These are phyloP conservation scores for Naematelia encephala DNA, from an alignment of 768 basidiomycete genomes.

Conservation along the genomic window DNA sequence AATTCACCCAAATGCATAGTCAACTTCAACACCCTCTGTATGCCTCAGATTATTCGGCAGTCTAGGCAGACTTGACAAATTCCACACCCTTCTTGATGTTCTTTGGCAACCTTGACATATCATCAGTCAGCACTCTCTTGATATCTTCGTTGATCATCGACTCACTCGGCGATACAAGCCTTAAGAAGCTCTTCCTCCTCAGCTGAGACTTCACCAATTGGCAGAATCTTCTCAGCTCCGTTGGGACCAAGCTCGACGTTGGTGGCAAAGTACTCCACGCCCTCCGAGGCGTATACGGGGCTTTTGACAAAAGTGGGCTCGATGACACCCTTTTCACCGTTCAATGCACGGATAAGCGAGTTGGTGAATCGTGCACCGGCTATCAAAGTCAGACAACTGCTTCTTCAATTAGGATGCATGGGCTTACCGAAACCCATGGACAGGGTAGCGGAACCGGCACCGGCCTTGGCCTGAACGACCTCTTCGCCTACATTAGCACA, in stretches of 20 bases:
- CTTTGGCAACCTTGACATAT: constrained; percentile 65
- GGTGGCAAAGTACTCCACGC: constrained; percentile 86
- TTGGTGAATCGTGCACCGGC: constrained; percentile 82
- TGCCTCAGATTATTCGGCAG: background rate
- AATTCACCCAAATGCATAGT: background rate
- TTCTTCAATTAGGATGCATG: constrained; percentile 62
- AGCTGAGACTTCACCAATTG: constrained; percentile 71
- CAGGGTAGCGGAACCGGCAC: constrained; percentile 69
- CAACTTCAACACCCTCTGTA: background rate
- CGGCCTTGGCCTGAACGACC: constrained; percentile 96
- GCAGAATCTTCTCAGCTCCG: constrained; percentile 76
- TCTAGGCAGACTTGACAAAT: constrained; percentile 43
- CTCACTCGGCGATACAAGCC: constrained; percentile 71
- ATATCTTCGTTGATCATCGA: background rate
- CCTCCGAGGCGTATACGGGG: constrained; percentile 63
- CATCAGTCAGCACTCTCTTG: constrained; percentile 8
- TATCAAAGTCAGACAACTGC: constrained; percentile 10
- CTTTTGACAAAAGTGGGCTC: constrained; percentile 76
- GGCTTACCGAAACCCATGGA: constrained; percentile 85
- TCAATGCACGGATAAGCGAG: constrained; percentile 76
- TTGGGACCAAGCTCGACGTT: constrained; percentile 78
- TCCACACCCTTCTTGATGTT: constrained; percentile 88
- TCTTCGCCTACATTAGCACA: constrained; percentile 47
- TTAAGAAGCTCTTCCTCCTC: constrained; percentile 72
- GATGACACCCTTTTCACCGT: constrained; percentile 82